Percentiles rank a stretch among this genome's conserved stretches.
Conservation (phyloP, 371 early-diverging fungal species). For the Actinomucor elegans region DNA sequence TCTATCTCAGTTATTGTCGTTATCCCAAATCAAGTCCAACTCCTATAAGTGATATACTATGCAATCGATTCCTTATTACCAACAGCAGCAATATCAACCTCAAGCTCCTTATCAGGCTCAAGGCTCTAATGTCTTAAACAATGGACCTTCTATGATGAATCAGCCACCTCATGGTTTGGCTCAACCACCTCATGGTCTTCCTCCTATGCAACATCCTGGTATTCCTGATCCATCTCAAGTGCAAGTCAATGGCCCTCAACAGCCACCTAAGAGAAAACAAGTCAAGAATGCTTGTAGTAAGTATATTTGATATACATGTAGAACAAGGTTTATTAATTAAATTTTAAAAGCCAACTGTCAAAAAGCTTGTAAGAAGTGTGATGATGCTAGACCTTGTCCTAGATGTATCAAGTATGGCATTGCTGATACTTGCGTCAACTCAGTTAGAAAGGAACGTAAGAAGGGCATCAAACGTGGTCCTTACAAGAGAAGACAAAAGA, state of each 20-base stretch:
- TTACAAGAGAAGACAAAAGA: conserved; percentile 65
- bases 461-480: conserved; percentile 87
- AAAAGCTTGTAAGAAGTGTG: conserved; percentile 93
- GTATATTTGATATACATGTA: conserved; percentile 13
- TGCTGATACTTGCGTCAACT: conserved; percentile 76
- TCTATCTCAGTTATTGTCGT: conserved; percentile 11
- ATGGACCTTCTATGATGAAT: conserved; percentile 18
- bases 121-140: conserved; percentile 15
- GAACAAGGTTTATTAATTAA: too few species aligned
- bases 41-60: conserved; percentile 11
- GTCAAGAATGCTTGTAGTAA: conserved; percentile 55
- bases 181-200: conserved; percentile 33
- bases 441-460: conserved; percentile 82
- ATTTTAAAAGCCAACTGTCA: conserved; percentile 76
- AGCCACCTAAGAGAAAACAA: conserved; percentile 42
- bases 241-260: conserved; percentile 8
- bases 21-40: too few species aligned
- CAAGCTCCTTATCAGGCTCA: conserved; percentile 29
- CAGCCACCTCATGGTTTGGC: too few species aligned
- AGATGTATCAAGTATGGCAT: conserved; percentile 82
- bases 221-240: conserved; percentile 18
- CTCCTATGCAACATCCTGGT: conserved; percentile 36
- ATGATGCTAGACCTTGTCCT: conserved; percentile 83
- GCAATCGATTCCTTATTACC: conserved; percentile 41
- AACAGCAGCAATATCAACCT: conserved; percentile 32